phyloP scores from a whole-genome alignment of 768 basidiomycete species.

The Mycena belliarum region DNA sequence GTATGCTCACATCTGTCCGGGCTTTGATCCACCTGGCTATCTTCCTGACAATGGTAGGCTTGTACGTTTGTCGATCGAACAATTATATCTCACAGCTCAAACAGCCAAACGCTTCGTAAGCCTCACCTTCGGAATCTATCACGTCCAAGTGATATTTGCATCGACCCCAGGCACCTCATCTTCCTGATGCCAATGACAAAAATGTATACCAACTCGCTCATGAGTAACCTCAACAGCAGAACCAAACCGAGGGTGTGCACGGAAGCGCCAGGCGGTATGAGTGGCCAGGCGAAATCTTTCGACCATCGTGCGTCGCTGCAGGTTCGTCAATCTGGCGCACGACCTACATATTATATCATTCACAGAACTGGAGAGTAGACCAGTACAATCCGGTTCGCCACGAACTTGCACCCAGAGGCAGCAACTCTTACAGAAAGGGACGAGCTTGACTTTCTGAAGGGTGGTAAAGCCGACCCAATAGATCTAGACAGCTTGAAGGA shows the following conservation, averaged over 20 bases:
- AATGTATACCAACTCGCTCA: not conserved
- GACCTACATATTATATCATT: not conserved
- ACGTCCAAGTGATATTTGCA: not conserved
- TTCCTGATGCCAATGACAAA: not conserved
- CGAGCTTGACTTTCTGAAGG: not conserved
- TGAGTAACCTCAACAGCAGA: conserved; percentile 1
- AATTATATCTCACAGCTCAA: not conserved
- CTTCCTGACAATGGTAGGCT: not conserved
- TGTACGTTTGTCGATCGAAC: too few species aligned
- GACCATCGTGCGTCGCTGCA: not conserved
- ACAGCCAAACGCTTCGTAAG: not conserved
- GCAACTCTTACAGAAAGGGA: not conserved
- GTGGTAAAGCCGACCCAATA: not conserved
- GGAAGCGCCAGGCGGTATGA: not conserved
- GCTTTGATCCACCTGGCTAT: not conserved
- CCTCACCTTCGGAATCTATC: not conserved
- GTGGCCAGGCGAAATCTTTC: not conserved
- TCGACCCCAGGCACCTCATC: not conserved
- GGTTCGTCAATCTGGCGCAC: not conserved
- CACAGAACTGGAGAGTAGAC: not conserved
- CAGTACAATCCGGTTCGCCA: not conserved
- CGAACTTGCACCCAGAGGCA: not conserved
- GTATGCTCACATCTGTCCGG: not conserved
- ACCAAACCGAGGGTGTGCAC: not conserved
- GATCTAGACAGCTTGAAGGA: too few species aligned